phyloP scores from a whole-genome alignment of 352 stramenopile genomes.

The Phytophthora cactorum region DNA sequence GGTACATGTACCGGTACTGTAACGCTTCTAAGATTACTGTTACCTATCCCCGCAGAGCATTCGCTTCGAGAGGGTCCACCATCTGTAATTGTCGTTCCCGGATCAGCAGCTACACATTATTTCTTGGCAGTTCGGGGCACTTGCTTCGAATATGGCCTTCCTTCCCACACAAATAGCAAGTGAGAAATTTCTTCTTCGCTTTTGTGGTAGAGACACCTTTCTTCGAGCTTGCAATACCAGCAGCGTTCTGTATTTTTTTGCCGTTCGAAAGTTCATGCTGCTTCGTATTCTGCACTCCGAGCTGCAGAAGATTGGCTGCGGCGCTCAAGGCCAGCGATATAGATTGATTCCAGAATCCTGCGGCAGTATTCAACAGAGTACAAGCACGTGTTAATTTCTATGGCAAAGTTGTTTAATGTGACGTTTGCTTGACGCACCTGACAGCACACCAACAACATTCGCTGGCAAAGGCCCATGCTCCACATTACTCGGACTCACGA shows the following conservation, averaged over 20 bases:
- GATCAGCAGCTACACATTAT: constrained; percentile 2
- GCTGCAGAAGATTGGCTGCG: constrained; percentile 7
- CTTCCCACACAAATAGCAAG: constrained; percentile 24
- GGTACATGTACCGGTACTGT: too few relatives aligned
- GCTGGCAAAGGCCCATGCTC: constrained; percentile 37
- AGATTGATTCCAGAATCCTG: constrained; percentile 36
- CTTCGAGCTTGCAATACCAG: not conserved
- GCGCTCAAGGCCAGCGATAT: constrained; percentile 31
- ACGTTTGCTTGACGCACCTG: constrained; percentile 10
- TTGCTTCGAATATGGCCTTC: constrained; percentile 19
- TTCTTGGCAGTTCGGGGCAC: constrained; percentile 23
- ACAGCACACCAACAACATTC: constrained; percentile 40
- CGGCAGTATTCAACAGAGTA: not conserved
- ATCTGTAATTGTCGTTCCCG: not conserved
- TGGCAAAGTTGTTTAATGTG: not conserved
- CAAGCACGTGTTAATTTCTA: not conserved
- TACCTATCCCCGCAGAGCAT: too few relatives aligned
- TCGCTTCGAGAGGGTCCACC: too few relatives aligned
- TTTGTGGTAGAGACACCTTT: not conserved
- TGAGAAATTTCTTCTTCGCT: constrained; percentile 16
- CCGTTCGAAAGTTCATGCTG: not conserved
- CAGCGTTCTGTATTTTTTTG: not conserved
- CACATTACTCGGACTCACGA: constrained; percentile 35
- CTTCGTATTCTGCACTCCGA: not conserved
- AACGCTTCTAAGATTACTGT: too few relatives aligned